phyloP scores from a whole-genome alignment of 2,329 filamentous ascomycete species.

The Fusarium sp. region DNA sequence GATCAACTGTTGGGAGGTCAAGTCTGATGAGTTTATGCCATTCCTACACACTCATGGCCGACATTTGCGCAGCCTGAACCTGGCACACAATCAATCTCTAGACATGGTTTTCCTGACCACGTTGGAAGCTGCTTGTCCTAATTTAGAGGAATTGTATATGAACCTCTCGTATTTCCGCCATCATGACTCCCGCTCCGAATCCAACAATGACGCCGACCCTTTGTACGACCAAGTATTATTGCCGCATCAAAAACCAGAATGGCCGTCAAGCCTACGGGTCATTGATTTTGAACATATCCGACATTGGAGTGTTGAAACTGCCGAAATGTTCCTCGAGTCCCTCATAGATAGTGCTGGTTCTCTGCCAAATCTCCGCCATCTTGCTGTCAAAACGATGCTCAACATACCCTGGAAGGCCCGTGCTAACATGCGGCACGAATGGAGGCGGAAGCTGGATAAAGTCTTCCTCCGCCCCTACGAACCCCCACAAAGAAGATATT shows the following conservation, averaged over 20 bases:
- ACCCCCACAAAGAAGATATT: conserved; percentile 53
- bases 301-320: conserved; percentile 77
- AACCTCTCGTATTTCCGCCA: conserved; percentile 83
- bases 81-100: conserved; percentile 84
- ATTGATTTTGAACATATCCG: conserved; percentile 83
- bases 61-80: conserved; percentile 73
- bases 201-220: conserved; percentile 77
- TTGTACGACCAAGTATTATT: conserved; percentile 77
- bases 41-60: conserved; percentile 77
- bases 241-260: conserved; percentile 75
- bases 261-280: conserved; percentile 78
- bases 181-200: conserved; percentile 63
- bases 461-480: conserved; percentile 70
- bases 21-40: conserved; percentile 71
- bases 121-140: conserved; percentile 76
- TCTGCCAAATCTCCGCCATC: conserved; percentile 74
- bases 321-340: conserved; percentile 82
- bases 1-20: conserved; percentile 82
- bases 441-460: conserved; percentile 76
- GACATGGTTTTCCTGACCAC: conserved; percentile 79
- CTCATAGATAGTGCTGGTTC: conserved; percentile 77
- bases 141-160: conserved; percentile 77
- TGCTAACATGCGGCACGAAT: conserved; percentile 81
- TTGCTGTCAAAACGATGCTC: conserved; percentile 82
- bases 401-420: conserved; percentile 86